phyloP scores from a whole-genome alignment of 2,329 filamentous ascomycete species.

The Colletotrichum sp. region DNA sequence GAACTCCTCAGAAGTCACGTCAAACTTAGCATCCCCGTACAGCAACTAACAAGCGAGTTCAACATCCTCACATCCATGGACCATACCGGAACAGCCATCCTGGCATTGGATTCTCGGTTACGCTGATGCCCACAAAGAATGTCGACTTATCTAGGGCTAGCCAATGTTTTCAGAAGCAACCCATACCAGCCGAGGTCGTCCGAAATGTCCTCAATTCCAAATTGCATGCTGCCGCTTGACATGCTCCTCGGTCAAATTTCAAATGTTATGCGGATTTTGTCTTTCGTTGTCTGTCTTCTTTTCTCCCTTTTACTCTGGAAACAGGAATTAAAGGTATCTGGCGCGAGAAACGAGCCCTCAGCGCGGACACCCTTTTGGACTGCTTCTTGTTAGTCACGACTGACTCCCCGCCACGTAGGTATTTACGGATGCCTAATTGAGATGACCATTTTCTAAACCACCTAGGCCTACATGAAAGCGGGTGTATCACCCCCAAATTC shows the following conservation, averaged over 20 bases:
- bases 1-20: neutral
- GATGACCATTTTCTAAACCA: neutral
- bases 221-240: neutral
- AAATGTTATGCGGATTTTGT: neutral
- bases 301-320: neutral
- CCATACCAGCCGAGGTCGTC: neutral
- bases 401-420: neutral
- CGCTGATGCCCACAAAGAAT: neutral
- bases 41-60: neutral
- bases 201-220: neutral
- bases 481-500: neutral
- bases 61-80: neutral
- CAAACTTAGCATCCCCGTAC: neutral
- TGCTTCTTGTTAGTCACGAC: neutral
- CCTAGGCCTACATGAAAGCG: too few relatives aligned
- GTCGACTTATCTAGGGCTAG: neutral
- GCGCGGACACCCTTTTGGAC: neutral
- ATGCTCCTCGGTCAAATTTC: neutral
- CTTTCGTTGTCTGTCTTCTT: neutral
- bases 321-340: neutral
- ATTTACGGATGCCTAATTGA: neutral
- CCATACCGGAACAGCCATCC: neutral
- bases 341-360: neutral
- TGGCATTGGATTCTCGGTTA: neutral
- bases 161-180: rapidly evolving